Evolutionary conservation across 306 rosid species (phyloP).

Genomic region (Lathyrus sativus): DNA sequence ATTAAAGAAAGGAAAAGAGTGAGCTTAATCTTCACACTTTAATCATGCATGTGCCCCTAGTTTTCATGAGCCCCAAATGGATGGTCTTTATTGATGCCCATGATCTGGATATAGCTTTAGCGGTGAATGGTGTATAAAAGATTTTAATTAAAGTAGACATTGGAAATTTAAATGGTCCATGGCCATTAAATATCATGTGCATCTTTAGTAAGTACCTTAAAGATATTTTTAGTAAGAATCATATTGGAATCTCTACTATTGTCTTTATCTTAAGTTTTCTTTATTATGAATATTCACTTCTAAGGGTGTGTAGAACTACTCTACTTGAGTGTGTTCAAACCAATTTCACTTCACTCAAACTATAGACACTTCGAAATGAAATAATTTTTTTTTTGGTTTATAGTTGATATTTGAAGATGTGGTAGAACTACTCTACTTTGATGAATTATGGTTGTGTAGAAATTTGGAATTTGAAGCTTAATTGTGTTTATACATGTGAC

Average conservation of each 20-base stretch:
- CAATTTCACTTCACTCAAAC: too few relatives aligned
- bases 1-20: background rate
- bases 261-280: background rate
- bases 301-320: too few relatives aligned
- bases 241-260: background rate
- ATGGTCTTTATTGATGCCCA: conserved; percentile 32
- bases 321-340: too few relatives aligned
- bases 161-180: conserved; percentile 29
- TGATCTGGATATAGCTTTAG: conserved; percentile 8
- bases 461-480: too few relatives aligned
- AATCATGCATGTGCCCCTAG: conserved; percentile 9
- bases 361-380: too few relatives aligned
- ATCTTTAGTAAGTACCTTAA: background rate
- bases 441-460: too few relatives aligned
- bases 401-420: too few relatives aligned
- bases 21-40: conserved; percentile 14
- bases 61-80: conserved; percentile 23
- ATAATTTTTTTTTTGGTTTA: too few relatives aligned
- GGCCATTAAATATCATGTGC: background rate
- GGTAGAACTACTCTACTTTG: too few relatives aligned
- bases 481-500: too few relatives aligned
- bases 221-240: background rate
- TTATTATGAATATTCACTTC: too few relatives aligned
- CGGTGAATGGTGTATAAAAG: conserved; percentile 29
- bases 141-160: conserved; percentile 22